Evolutionary conservation across 345 rosid genomes (phyloP).

Genomic region (Raphanus sativus): DNA sequence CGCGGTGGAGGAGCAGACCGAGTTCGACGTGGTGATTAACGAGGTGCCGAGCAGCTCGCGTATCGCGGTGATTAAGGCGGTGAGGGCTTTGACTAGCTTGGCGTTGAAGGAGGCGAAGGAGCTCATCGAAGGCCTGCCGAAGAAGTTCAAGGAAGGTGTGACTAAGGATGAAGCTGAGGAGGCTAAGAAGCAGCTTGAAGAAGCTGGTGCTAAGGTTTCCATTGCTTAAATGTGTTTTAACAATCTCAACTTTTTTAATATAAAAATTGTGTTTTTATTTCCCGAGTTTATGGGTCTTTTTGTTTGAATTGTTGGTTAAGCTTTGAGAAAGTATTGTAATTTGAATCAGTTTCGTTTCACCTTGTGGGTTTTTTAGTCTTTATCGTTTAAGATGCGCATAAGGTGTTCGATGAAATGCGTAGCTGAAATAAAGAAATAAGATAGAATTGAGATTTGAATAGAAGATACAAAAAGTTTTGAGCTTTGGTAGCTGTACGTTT

Average conservation of each 20-base stretch:
- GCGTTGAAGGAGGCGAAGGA: conserved; percentile 85
- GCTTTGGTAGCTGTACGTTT: conserved; percentile 46
- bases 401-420: conserved; percentile 28
- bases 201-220: conserved; percentile 65
- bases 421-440: background rate
- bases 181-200: conserved; percentile 79
- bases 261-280: background rate
- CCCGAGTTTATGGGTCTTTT: background rate
- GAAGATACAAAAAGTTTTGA: background rate
- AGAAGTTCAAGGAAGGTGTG: conserved; percentile 72
- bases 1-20: background rate
- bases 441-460: conserved; percentile 44
- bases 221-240: conserved; percentile 41
- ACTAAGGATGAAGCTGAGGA: conserved; percentile 80
- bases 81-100: conserved; percentile 65
- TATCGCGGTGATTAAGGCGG: conserved; percentile 70
- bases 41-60: conserved; percentile 67
- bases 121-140: conserved; percentile 74
- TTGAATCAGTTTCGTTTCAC: conserved; percentile 17
- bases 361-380: background rate
- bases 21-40: conserved; percentile 65
- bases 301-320: conserved; percentile 32
- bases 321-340: conserved; percentile 30
- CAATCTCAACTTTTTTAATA: background rate
- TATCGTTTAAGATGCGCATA: conserved; percentile 10